A percentile compares a stretch with the other conserved stretches of the same genome.
Evolutionary conservation across 1,139 yeast genomes (phyloP).

Genomic region (Geotrichum carabidarum): DNA sequence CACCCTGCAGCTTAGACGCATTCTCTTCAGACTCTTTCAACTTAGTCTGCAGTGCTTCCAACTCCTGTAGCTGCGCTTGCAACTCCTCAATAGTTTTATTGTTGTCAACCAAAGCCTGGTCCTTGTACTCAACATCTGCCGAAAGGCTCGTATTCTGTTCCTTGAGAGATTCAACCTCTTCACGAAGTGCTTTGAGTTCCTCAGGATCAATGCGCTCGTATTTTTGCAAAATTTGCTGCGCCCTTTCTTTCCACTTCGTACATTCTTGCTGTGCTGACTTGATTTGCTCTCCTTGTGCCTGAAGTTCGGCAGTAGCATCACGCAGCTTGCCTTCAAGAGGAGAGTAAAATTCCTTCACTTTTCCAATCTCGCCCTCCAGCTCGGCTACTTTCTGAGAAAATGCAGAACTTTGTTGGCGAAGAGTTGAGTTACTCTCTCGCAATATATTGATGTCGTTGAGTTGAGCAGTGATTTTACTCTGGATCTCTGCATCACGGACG

Average conservation of each 20-base stretch:
- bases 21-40: conserved; percentile 16
- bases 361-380: conserved; percentile 37
- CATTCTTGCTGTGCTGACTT: conserved; percentile 42
- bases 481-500: conserved; percentile 39
- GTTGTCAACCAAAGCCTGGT: conserved; percentile 60
- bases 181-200: conserved; percentile 39
- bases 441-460: conserved; percentile 63
- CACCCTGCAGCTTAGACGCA: conserved; percentile 6
- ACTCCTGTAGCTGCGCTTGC: conserved; percentile 43
- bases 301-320: conserved; percentile 40
- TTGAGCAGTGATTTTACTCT: conserved; percentile 53
- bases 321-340: conserved; percentile 39
- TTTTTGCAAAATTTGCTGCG: conserved; percentile 46
- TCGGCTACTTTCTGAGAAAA: conserved; percentile 35
- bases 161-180: conserved; percentile 37
- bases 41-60: conserved; percentile 58
- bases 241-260: conserved; percentile 50
- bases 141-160: conserved; percentile 21
- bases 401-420: conserved; percentile 50
- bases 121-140: conserved; percentile 37
- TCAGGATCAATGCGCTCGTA: conserved; percentile 43
- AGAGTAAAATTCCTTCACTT: conserved; percentile 32
- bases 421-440: conserved; percentile 66
- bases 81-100: background rate
- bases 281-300: conserved; percentile 43